Evolutionary conservation across 768 basidiomycete genomes (phyloP).

Genomic region (Russula abietina): DNA sequence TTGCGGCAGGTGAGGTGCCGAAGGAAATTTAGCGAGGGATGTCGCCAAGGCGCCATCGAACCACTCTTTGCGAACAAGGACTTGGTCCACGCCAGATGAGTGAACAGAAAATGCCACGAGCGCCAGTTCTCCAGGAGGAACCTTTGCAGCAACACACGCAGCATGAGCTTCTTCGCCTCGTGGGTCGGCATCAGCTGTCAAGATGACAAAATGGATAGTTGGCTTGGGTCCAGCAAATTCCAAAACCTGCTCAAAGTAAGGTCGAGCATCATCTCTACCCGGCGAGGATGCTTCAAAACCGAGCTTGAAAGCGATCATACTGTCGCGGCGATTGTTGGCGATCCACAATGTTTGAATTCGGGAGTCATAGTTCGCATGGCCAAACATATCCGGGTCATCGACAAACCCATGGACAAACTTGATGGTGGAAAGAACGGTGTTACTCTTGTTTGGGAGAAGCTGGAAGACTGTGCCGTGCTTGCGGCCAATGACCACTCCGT

Average conservation of each 20-base stretch:
- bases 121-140: conserved; percentile 68
- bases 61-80: conserved; percentile 82
- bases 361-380: conserved; percentile 79
- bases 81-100: conserved; percentile 82
- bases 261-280: conserved; percentile 50
- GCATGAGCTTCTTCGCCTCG: conserved; percentile 78
- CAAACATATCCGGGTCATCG: conserved; percentile 83
- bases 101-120: conserved; percentile 88
- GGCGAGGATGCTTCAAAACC: conserved; percentile 56
- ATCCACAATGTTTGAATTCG: conserved; percentile 84
- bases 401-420: conserved; percentile 65
- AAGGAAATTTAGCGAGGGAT: conserved; percentile 58
- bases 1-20: conserved; percentile 30
- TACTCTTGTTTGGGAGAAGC: conserved; percentile 68
- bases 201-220: conserved; percentile 84
- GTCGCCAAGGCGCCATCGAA: conserved; percentile 60
- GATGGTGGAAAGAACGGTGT: conserved; percentile 68
- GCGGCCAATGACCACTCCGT: conserved; percentile 78
- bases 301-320: conserved; percentile 74
- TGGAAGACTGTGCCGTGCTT: conserved; percentile 84
- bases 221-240: conserved; percentile 81
- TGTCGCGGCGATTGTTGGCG: conserved; percentile 78
- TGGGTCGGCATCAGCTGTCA: conserved; percentile 79
- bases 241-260: conserved; percentile 73
- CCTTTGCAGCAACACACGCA: conserved; percentile 76